A percentile compares a stretch with the other conserved stretches of the same genome.
Conservation (phyloP, 371 early-diverging fungal species). For the Chytridium lagenaria region DNA sequence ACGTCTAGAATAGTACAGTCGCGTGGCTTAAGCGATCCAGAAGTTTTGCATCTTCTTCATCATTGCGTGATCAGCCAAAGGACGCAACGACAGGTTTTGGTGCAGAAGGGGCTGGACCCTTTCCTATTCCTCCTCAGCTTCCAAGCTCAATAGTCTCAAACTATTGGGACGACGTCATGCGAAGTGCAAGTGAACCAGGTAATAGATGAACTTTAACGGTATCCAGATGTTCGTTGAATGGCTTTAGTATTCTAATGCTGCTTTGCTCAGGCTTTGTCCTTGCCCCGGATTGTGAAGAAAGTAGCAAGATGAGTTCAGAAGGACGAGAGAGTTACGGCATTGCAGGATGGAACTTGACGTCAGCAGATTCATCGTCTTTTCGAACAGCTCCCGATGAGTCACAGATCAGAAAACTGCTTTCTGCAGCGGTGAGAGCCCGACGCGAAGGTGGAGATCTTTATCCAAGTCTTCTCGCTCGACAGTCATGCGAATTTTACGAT, state of each 20-base stretch:
- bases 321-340: too few species aligned
- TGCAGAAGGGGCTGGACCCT: too few species aligned
- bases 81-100: too few species aligned
- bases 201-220: too few species aligned
- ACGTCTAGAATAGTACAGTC: too few species aligned
- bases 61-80: too few species aligned
- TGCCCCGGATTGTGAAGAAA: background rate
- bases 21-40: too few species aligned
- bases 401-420: constrained; percentile 46
- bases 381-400: background rate
- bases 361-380: constrained; percentile 7
- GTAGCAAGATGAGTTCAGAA: background rate
- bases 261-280: background rate
- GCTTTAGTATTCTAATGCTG: background rate
- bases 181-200: constrained; percentile 55
- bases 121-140: constrained; percentile 6
- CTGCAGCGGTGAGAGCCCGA: constrained; percentile 49
- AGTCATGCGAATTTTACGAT: constrained; percentile 70
- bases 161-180: constrained; percentile 62
- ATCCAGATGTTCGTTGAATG: background rate
- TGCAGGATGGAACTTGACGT: background rate
- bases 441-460: constrained; percentile 59
- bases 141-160: constrained; percentile 41
- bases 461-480: constrained; percentile 62
- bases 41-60: too few species aligned